Conservation (phyloP, 2,329 filamentous ascomycete genomes). For the Chaetothyriales sp. region DNA sequence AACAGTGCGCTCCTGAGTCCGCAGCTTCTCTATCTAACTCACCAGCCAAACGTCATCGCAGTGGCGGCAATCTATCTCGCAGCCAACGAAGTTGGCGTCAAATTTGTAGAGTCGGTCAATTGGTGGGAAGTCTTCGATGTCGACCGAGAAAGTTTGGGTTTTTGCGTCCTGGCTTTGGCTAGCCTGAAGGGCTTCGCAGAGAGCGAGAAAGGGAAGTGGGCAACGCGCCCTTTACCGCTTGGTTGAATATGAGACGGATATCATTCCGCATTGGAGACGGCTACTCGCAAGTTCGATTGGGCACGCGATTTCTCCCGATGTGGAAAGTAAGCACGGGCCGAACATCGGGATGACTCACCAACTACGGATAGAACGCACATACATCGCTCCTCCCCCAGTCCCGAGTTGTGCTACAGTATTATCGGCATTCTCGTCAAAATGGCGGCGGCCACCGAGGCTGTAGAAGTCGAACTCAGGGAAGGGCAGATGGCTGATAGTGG, state of each 20-base stretch:
- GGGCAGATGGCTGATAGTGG: too few relatives aligned
- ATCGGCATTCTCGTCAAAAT: not conserved
- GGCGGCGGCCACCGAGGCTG: not conserved
- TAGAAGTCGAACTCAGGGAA: not conserved
- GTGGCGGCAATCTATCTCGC: constrained; percentile 86
- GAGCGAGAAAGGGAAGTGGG: constrained; percentile 45
- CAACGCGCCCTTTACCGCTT: constrained; percentile 12
- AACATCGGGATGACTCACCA: too few relatives aligned
- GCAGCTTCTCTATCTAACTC: constrained; percentile 79
- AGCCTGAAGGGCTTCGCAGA: constrained; percentile 61
- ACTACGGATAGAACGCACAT: too few relatives aligned
- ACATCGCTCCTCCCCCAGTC: too few relatives aligned
- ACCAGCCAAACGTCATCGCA: constrained; percentile 75
- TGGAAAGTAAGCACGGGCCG: too few relatives aligned
- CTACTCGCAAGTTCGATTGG: too few relatives aligned
- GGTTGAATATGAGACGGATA: constrained; percentile 7
- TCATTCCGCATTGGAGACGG: too few relatives aligned
- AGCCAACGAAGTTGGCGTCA: constrained; percentile 59
- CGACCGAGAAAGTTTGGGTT: constrained; percentile 85
- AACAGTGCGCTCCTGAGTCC: constrained; percentile 77
- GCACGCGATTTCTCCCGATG: too few relatives aligned
- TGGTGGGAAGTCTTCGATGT: constrained; percentile 99
- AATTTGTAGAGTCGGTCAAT: constrained; percentile 55
- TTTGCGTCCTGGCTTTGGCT: constrained; percentile 71
- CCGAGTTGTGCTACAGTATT: too few relatives aligned